Evolutionary conservation across 257 asterid species (phyloP).

Genomic region (Penstemon barbatus): DNA sequence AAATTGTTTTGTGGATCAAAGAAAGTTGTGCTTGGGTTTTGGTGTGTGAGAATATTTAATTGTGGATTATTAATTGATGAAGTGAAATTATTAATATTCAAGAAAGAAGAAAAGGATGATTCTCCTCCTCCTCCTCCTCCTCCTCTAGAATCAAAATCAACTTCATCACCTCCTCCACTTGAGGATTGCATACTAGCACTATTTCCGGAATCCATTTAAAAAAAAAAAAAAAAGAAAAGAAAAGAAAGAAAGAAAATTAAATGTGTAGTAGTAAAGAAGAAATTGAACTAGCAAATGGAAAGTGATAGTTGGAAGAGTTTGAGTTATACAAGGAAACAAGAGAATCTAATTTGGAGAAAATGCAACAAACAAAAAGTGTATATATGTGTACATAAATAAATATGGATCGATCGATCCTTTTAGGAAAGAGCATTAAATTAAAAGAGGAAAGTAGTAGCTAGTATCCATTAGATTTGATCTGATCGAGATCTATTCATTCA

Average conservation of each 20-base stretch:
- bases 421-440: not conserved
- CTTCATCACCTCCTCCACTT: slow-evolving; percentile 63
- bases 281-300: slow-evolving; percentile 20
- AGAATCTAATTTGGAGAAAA: not conserved
- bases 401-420: too few relatives aligned
- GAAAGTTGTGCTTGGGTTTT: slow-evolving; percentile 35
- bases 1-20: slow-evolving; percentile 36
- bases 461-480: not conserved
- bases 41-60: slow-evolving; percentile 33
- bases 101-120: slow-evolving; percentile 48
- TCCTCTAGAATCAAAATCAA: slow-evolving; percentile 60
- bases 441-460: not conserved
- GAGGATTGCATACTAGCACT: slow-evolving; percentile 86
- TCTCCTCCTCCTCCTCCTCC: not conserved
- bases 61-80: not conserved
- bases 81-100: slow-evolving; percentile 27
- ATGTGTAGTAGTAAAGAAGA: not conserved
- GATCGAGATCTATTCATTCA: not conserved
- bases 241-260: not conserved
- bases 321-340: not conserved
- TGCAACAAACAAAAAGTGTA: not conserved
- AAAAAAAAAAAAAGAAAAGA: not conserved
- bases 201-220: slow-evolving; percentile 67
- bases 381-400: not conserved
- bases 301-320: slow-evolving; percentile 26